Base-by-base conservation (phyloP, 2,329 filamentous ascomycete genomes). In the Aspergillus tubingensis region DNA sequence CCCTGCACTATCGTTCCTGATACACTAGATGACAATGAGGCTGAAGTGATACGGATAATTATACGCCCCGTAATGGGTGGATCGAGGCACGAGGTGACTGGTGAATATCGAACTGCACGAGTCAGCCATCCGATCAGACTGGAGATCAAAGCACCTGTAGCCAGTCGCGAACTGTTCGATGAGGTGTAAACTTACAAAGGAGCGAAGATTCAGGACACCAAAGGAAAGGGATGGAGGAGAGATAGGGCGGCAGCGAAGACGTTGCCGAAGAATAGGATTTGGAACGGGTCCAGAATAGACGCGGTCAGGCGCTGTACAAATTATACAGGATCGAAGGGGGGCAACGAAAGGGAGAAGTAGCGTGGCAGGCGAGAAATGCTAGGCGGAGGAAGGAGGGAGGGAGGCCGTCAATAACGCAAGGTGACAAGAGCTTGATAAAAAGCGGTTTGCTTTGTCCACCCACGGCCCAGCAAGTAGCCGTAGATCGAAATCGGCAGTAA, bases 371-470 rank as follows among this genome's bases (percentile, higher is more conserved):
- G 63, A 65, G 58, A 72, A 72, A 70, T 68, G 68, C 67, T 65
- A 57, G 61, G 53, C 47, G 51, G 62, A 65, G 65, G 63, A 64
- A 62, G 25, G 38, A 55, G 32, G 38, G 21, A 58, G 49, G 50
- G 32, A 36, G 32, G 48, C 49, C 21, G 51, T 32, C 57, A 39
- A 47, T 21, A 62, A 64, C 59, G 73, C 73, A 76, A 76, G 73
- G 74, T 67, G 67, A 74, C 65, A 67, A 65, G 65, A 70, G 71
- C 71, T 55, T 69, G 47, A 50, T 50, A 50, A 50, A 43, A 50
- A 50, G 47, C 70, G 66, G 68, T 74, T 62, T 71, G 70, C 72
- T 76, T 75, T 76, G 72, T 67, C 70, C 72, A 66, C 62, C 64
- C 58, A 64, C 66, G 64, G 57, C 54, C 54, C 65, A 65, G 69